Evolutionary conservation across 1,284 basidiomycete genomes (phyloP).

Genomic region (Cutaneotrichosporon daszewskae): DNA sequence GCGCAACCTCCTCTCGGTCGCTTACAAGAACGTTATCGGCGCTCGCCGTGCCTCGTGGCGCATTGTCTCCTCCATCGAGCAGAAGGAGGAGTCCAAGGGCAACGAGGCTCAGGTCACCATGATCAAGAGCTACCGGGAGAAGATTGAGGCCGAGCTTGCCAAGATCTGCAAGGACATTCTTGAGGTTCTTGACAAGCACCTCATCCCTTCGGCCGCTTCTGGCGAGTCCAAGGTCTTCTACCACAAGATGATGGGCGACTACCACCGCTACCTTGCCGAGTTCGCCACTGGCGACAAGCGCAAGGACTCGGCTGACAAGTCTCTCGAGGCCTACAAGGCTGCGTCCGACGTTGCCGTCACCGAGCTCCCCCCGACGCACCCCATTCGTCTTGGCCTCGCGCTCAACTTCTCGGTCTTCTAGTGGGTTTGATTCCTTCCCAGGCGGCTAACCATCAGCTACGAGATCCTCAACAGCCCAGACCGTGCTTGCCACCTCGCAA

Average conservation of each 20-base stretch:
- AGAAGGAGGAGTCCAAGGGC: constrained; percentile 99
- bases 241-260: constrained; percentile 99
- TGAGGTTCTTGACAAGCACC: constrained; percentile 96
- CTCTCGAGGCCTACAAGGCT: constrained; percentile 98
- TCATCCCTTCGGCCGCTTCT: constrained; percentile 94
- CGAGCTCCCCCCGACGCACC: constrained; percentile 97
- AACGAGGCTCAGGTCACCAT: constrained; percentile 95
- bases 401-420: constrained; percentile 99
- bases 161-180: constrained; percentile 99
- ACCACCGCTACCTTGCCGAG: constrained; percentile 99
- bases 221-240: constrained; percentile 99
- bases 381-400: constrained; percentile 97
- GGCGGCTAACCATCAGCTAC: constrained; percentile 55
- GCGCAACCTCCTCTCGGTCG: constrained; percentile 96
- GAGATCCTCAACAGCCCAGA: constrained; percentile 98
- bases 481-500: constrained; percentile 98
- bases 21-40: constrained; percentile 99
- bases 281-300: constrained; percentile 99
- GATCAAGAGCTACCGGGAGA: constrained; percentile 99
- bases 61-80: constrained; percentile 98
- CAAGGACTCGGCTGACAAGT: constrained; percentile 97
- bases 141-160: constrained; percentile 95
- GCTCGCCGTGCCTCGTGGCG: constrained; percentile 98
- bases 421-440: constrained; percentile 21
- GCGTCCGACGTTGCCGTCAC: constrained; percentile 97